Evolutionary conservation across 169 alveolate genomes (phyloP).

Genomic region (Perkinsus marinus): DNA sequence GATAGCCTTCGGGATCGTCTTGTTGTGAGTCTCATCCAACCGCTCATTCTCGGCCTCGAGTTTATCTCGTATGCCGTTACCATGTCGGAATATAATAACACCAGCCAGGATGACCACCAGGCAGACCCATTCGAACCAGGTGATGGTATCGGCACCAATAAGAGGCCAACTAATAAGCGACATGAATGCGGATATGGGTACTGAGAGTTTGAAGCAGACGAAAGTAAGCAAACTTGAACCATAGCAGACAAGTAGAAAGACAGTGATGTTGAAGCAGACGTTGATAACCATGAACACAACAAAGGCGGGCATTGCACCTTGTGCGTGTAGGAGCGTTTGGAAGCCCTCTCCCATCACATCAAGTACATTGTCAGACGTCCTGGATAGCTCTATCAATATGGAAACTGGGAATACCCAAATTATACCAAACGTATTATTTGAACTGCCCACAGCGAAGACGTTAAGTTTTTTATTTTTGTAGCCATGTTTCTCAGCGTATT

Average conservation of each 20-base stretch:
- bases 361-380: not conserved
- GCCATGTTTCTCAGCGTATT: not conserved
- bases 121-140: not conserved
- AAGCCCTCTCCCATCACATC: not conserved
- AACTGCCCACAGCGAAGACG: not conserved
- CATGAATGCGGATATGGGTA: not conserved
- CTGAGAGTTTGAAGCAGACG: not conserved
- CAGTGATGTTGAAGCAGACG: not conserved
- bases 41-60: not conserved
- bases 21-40: not conserved
- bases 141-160: not conserved
- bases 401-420: not conserved
- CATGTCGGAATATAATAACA: not conserved
- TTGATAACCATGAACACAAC: not conserved
- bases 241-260: not conserved
- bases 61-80: not conserved
- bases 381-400: not conserved
- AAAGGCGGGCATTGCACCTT: not conserved
- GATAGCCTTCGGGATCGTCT: not conserved
- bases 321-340: not conserved
- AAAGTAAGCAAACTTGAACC: not conserved
- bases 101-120: not conserved
- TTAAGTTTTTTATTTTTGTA: not conserved
- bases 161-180: not conserved
- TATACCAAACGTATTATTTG: not conserved